These are phyloP conservation scores for Chlorencoelia australis DNA, from an alignment of 2,329 filamentous ascomycete genomes.

Conservation along the genomic window DNA sequence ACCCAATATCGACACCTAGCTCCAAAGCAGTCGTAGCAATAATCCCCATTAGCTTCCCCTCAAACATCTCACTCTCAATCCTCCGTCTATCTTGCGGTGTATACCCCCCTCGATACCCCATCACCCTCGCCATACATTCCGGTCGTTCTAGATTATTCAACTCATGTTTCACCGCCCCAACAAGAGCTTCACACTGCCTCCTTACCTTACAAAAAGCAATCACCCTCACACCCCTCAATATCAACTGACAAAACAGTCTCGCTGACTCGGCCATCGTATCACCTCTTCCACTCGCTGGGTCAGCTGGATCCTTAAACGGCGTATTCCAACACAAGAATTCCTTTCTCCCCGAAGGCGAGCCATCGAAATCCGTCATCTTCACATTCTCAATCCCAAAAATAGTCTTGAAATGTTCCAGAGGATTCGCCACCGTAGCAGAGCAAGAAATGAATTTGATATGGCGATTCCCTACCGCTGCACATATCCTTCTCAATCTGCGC, in stretches of 20 bases:
- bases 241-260: conserved; percentile 78
- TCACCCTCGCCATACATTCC: conserved; percentile 71
- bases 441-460: conserved; percentile 87
- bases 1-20: conserved; percentile 89
- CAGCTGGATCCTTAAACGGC: conserved; percentile 79
- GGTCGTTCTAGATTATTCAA: conserved; percentile 60
- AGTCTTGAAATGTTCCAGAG: conserved; percentile 79
- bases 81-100: conserved; percentile 78
- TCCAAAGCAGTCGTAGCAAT: conserved; percentile 90
- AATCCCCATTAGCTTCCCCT: conserved; percentile 85
- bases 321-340: conserved; percentile 98
- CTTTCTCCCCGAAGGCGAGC: conserved; percentile 83
- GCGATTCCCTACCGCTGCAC: conserved; percentile 79
- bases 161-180: conserved; percentile 71
- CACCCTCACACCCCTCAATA: conserved; percentile 78
- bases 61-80: conserved; percentile 95
- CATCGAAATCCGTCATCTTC: conserved; percentile 77
- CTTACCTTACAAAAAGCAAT: conserved; percentile 89
- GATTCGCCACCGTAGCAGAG: conserved; percentile 92
- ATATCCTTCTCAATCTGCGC: conserved; percentile 77
- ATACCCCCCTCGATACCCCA: conserved; percentile 94
- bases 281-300: conserved; percentile 77
- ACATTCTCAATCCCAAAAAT: conserved; percentile 87
- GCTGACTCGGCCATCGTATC: conserved; percentile 80
- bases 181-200: conserved; percentile 77